Evolutionary conservation across 2,329 filamentous ascomycete genomes (phyloP).

Genomic region (Neurospora crassa): DNA sequence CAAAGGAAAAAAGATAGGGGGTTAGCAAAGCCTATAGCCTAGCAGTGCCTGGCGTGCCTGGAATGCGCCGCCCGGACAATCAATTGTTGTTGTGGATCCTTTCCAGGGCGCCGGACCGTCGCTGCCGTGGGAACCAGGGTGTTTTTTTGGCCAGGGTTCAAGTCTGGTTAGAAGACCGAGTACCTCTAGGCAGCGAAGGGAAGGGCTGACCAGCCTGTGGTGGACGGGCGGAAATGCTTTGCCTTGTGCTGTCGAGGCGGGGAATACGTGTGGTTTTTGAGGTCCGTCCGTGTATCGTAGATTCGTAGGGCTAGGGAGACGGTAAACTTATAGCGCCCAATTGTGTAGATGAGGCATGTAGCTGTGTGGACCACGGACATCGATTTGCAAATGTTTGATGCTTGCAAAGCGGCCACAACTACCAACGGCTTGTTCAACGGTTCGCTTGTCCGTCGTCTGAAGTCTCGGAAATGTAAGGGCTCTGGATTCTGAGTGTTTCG

Average conservation of each 20-base stretch:
- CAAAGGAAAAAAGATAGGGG: slow-evolving; percentile 21
- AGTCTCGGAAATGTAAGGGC: not conserved
- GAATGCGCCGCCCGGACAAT: not conserved
- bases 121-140: not conserved
- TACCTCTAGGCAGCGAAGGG: not conserved
- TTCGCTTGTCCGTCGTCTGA: not conserved
- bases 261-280: not conserved
- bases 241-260: not conserved
- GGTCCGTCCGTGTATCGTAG: not conserved
- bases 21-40: not conserved
- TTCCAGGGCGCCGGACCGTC: not conserved
- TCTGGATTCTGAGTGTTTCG: not conserved
- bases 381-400: not conserved
- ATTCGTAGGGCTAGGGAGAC: not conserved
- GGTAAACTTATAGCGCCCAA: not conserved
- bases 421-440: not conserved
- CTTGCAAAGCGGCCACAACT: not conserved
- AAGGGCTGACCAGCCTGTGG: not conserved
- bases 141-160: not conserved
- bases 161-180: not conserved
- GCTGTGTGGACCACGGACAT: not conserved
- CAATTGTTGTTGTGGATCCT: not conserved
- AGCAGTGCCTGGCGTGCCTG: not conserved
- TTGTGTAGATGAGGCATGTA: not conserved
- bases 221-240: not conserved